phyloP scores from a whole-genome alignment of 2,329 filamentous ascomycete genomes.

The Pseudogymnoascus sp. region DNA sequence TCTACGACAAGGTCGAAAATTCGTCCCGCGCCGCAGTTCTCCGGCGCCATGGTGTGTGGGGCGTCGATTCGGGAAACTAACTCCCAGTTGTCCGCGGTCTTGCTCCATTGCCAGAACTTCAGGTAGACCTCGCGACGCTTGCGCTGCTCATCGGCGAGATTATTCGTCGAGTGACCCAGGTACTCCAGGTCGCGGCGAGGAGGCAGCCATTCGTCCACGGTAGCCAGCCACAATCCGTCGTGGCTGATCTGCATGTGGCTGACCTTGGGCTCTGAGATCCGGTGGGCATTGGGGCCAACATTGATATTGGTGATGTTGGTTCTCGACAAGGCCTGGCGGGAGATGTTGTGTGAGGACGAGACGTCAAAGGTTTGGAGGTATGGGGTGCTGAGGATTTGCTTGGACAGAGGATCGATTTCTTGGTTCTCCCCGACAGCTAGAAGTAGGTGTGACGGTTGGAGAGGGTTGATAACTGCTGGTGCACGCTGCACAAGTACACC shows the following conservation, averaged over 20 bases:
- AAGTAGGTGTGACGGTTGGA: conserved; percentile 55
- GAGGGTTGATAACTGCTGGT: conserved; percentile 56
- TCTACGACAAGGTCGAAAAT: conserved; percentile 69
- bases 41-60: conserved; percentile 58
- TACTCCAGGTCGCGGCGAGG: conserved; percentile 59
- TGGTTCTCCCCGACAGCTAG: conserved; percentile 59
- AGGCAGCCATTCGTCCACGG: conserved; percentile 84
- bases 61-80: conserved; percentile 76
- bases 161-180: conserved; percentile 40
- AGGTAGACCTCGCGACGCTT: conserved; percentile 66
- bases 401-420: conserved; percentile 45
- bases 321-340: conserved; percentile 80
- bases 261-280: conserved; percentile 70
- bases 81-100: conserved; percentile 53
- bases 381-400: conserved; percentile 45
- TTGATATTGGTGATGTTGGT: conserved; percentile 81
- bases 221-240: conserved; percentile 85
- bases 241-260: conserved; percentile 66
- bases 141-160: conserved; percentile 39
- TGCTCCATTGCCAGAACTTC: conserved; percentile 78
- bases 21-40: conserved; percentile 42
- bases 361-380: conserved; percentile 82
- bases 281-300: conserved; percentile 60
- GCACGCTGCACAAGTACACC: conserved; percentile 32
- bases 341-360: conserved; percentile 66